Conservation (phyloP, 2,329 filamentous ascomycete genomes). For the Talaromyces marneffei region DNA sequence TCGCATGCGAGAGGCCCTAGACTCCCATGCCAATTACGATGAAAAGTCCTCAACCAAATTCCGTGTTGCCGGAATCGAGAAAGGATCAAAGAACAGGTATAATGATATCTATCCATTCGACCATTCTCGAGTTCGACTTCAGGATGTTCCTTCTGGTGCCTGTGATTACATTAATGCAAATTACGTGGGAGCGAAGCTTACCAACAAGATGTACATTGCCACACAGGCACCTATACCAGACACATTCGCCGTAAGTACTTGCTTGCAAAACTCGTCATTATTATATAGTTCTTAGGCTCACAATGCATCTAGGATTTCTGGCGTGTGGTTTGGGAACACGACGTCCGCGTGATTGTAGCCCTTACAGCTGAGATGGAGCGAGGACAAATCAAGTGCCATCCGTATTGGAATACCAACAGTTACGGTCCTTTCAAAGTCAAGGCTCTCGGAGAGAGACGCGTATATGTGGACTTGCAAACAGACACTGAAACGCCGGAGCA, state of each 20-base stretch:
- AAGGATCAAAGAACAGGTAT: conserved; percentile 92
- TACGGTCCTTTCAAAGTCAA: conserved; percentile 75
- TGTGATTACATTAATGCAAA: conserved; percentile 98
- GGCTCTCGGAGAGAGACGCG: conserved; percentile 72
- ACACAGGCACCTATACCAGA: conserved; percentile 88
- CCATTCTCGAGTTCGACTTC: conserved; percentile 77
- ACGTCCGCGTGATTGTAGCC: conserved; percentile 92
- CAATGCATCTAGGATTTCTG: conserved; percentile 71
- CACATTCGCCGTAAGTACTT: conserved; percentile 70
- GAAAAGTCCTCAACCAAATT: conserved; percentile 46
- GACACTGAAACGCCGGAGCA: conserved; percentile 33
- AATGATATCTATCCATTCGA: conserved; percentile 98
- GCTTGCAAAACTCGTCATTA: not conserved
- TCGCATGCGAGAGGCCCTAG: conserved; percentile 81
- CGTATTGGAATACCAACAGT: conserved; percentile 77
- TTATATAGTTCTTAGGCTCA: not conserved
- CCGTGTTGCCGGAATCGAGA: conserved; percentile 85
- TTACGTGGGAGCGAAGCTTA: conserved; percentile 70
- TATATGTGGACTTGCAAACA: conserved; percentile 59
- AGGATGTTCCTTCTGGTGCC: conserved; percentile 57
- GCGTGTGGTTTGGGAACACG: conserved; percentile 96
- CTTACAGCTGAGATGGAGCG: conserved; percentile 91
- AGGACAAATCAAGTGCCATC: conserved; percentile 88
- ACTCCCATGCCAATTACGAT: conserved; percentile 54
- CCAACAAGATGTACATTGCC: conserved; percentile 90